These are phyloP conservation scores for Saccharomycopsis guyanensis DNA, from an alignment of 805 yeast genomes.

Conservation along the genomic window DNA sequence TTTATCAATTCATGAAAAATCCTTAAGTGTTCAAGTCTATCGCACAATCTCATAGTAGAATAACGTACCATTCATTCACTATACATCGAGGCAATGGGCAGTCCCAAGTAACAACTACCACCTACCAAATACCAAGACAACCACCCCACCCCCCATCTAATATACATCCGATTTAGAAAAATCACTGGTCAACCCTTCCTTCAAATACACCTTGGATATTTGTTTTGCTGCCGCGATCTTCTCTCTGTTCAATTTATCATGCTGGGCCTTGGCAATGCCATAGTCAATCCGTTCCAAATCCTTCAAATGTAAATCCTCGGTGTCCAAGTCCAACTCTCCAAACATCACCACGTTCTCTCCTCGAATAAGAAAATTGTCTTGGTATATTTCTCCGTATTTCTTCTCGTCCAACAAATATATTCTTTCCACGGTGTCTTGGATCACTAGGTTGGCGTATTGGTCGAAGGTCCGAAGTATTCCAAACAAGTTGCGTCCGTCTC, in stretches of 20 bases:
- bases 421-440: slow-evolving; percentile 87
- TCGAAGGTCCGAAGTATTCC: slow-evolving; percentile 94
- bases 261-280: slow-evolving; percentile 47
- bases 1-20: too few relatives aligned
- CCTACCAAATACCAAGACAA: too few relatives aligned
- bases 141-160: too few relatives aligned
- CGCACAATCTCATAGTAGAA: too few relatives aligned
- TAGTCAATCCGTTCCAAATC: slow-evolving; percentile 52
- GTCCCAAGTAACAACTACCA: too few relatives aligned
- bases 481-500: slow-evolving; percentile 83
- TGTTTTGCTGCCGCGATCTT: slow-evolving; percentile 35
- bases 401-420: slow-evolving; percentile 52
- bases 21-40: too few relatives aligned
- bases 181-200: slow-evolving; percentile 51
- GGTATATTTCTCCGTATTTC: slow-evolving; percentile 64
- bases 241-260: slow-evolving; percentile 24
- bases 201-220: slow-evolving; percentile 42
- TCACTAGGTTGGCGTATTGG: slow-evolving; percentile 85
- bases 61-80: too few relatives aligned
- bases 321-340: slow-evolving; percentile 88
- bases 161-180: slow-evolving; percentile 49
- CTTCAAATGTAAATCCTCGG: slow-evolving; percentile 63
- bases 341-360: slow-evolving; percentile 94
- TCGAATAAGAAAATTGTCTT: slow-evolving; percentile 82
- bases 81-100: too few relatives aligned